These are phyloP conservation scores for Marasmius sp. DNA, from an alignment of 1,284 basidiomycete species.

Conservation along the genomic window DNA sequence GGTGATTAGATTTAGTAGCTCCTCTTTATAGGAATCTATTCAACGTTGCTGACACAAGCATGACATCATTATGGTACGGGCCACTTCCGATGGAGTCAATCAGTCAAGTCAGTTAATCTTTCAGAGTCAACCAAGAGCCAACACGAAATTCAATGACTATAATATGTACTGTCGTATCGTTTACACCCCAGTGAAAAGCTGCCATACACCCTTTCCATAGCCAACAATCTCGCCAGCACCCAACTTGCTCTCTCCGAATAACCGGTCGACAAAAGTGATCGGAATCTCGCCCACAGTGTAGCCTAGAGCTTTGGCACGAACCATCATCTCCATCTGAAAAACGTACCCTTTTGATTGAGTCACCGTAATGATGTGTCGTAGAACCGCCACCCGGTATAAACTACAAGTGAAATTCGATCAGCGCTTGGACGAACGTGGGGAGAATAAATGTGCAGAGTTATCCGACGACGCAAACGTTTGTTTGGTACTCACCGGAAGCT, in stretches of 20 bases:
- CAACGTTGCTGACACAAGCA: neutral
- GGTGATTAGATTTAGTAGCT: neutral
- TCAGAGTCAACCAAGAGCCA: too few relatives aligned
- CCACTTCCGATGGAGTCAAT: too few relatives aligned
- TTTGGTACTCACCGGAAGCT: slow-evolving; percentile 69
- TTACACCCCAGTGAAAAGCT: slow-evolving; percentile 73
- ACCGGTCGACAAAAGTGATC: slow-evolving; percentile 91
- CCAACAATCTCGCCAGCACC: slow-evolving; percentile 86
- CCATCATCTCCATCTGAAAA: slow-evolving; percentile 98
- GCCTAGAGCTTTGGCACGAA: slow-evolving; percentile 78
- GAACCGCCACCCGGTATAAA: slow-evolving; percentile 75
- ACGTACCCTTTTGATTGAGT: slow-evolving; percentile 90
- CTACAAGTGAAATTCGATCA: slow-evolving; percentile 35
- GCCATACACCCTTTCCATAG: slow-evolving; percentile 87
- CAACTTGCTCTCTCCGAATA: slow-evolving; percentile 91
- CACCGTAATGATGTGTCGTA: slow-evolving; percentile 79
- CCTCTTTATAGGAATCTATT: neutral
- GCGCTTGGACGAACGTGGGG: neutral
- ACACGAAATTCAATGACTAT: too few relatives aligned
- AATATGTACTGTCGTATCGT: neutral
- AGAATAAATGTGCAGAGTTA: neutral
- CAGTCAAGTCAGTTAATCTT: too few relatives aligned
- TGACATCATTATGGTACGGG: neutral
- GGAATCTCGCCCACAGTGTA: slow-evolving; percentile 89
- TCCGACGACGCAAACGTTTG: slow-evolving; percentile 1